These are phyloP conservation scores for Aegilops bicornis DNA, from an alignment of 176 grass and related monocot species.

Conservation along the genomic window DNA sequence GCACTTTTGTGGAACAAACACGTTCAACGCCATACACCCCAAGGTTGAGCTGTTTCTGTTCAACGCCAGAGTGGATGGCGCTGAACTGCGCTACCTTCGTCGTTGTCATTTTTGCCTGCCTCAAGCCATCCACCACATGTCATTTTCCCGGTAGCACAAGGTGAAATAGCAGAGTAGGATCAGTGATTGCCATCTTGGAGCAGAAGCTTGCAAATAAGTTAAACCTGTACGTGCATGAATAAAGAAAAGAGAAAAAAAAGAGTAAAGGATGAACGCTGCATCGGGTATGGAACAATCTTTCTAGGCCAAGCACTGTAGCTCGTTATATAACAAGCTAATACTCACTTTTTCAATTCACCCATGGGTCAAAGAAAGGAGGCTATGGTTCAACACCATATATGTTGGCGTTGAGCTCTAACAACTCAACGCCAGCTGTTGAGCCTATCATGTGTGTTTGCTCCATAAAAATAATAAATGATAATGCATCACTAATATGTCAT, in stretches of 20 bases:
- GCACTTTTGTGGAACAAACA: not conserved
- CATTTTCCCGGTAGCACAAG: not conserved
- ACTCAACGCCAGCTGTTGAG: not conserved
- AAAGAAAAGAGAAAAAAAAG: not conserved
- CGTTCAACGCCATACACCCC: not conserved
- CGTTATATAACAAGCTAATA: not conserved
- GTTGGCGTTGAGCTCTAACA: not conserved
- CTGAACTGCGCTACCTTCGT: too few species aligned
- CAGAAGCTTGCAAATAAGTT: not conserved
- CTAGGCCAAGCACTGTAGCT: not conserved
- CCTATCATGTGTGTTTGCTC: not conserved
- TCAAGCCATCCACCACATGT: not conserved
- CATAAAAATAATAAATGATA: too few species aligned
- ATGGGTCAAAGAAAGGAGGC: not conserved
- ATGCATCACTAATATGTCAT: too few species aligned
- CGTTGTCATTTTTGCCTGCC: not conserved
- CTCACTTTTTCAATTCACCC: not conserved
- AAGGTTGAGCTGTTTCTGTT: not conserved
- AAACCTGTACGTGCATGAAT: not conserved
- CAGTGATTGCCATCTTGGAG: not conserved
- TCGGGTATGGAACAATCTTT: not conserved
- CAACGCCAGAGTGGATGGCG: too few species aligned
- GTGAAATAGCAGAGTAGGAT: not conserved
- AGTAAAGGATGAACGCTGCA: not conserved
- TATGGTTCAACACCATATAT: not conserved